Conservation (phyloP, 2,329 filamentous ascomycete genomes). For the Xylaria sp. region DNA sequence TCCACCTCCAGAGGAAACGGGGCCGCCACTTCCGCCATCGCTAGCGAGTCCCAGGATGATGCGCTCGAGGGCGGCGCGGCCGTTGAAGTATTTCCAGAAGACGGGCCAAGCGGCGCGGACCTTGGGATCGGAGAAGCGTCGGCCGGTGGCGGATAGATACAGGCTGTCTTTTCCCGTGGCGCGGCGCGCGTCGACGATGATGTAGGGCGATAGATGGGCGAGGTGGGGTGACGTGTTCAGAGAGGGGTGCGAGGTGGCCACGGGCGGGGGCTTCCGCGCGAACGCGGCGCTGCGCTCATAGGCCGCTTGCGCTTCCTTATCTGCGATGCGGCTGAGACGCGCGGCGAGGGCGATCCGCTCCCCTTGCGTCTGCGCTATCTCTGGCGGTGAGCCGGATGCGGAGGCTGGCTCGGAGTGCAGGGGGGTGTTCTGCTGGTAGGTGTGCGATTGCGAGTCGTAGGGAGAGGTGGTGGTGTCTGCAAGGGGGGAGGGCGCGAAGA, state of each 20-base stretch:
- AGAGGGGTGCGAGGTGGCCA: constrained; percentile 64
- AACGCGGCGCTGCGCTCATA: constrained; percentile 67
- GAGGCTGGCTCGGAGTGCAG: constrained; percentile 22
- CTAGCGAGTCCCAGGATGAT: constrained; percentile 70
- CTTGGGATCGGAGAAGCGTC: constrained; percentile 60
- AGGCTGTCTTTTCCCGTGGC: constrained; percentile 81
- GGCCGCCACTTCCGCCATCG: too few relatives aligned
- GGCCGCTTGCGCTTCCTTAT: constrained; percentile 62
- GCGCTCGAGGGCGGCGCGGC: constrained; percentile 83
- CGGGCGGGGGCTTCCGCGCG: constrained; percentile 60
- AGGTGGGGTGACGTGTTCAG: constrained; percentile 67
- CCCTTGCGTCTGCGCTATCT: constrained; percentile 33
- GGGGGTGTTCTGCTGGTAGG: constrained; percentile 17
- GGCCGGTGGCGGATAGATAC: constrained; percentile 70
- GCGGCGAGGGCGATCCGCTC: constrained; percentile 38
- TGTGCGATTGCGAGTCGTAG: constrained; percentile 17
- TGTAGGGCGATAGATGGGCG: constrained; percentile 66
- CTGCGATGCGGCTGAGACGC: constrained; percentile 37
- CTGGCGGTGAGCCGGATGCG: constrained; percentile 41
- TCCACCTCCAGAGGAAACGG: neutral
- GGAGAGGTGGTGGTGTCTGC: constrained; percentile 38
- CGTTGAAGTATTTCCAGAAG: constrained; percentile 89
- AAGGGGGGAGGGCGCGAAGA: constrained; percentile 32
- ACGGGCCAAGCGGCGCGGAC: constrained; percentile 75
- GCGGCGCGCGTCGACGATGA: constrained; percentile 81